A percentile compares a stretch with the other conserved stretches of the same genome.
Conservation (phyloP, 2,329 filamentous ascomycete species). For the Cordyceps javanica region DNA sequence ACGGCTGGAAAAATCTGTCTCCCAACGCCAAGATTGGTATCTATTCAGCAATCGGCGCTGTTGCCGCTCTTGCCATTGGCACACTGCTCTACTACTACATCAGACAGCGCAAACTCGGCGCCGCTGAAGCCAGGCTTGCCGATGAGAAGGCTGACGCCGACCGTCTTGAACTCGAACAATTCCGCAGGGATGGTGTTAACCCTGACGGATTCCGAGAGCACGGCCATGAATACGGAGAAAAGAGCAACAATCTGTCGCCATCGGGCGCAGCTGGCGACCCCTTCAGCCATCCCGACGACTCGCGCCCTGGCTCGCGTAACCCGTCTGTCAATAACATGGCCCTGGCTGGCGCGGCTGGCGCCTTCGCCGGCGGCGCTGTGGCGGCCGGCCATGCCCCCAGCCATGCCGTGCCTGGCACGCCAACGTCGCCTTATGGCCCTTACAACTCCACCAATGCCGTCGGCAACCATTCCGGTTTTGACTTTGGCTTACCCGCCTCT, state of each 20-base stretch:
- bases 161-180: conserved; percentile 44
- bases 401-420: conserved; percentile 1
- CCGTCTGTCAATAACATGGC: neutral
- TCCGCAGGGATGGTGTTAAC: conserved; percentile 41
- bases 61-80: conserved; percentile 36
- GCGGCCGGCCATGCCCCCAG: conserved; percentile 1
- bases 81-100: conserved; percentile 47
- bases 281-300: conserved; percentile 8
- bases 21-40: conserved; percentile 45
- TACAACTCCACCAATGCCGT: neutral
- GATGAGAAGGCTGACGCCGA: conserved; percentile 40
- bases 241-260: neutral
- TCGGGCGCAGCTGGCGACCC: conserved; percentile 3
- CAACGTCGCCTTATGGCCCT: neutral
- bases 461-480: conserved; percentile 2
- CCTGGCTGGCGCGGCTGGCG: conserved; percentile 1
- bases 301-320: conserved; percentile 6
- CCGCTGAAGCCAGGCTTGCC: conserved; percentile 42
- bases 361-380: neutral
- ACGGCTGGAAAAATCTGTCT: conserved; percentile 51
- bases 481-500: conserved; percentile 10
- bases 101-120: conserved; percentile 47
- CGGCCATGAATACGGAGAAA: conserved; percentile 18
- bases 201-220: conserved; percentile 37
- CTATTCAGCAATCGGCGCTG: conserved; percentile 40